phyloP scores from a whole-genome alignment of 1,284 basidiomycete species.

The Moesziomyces antarcticus region DNA sequence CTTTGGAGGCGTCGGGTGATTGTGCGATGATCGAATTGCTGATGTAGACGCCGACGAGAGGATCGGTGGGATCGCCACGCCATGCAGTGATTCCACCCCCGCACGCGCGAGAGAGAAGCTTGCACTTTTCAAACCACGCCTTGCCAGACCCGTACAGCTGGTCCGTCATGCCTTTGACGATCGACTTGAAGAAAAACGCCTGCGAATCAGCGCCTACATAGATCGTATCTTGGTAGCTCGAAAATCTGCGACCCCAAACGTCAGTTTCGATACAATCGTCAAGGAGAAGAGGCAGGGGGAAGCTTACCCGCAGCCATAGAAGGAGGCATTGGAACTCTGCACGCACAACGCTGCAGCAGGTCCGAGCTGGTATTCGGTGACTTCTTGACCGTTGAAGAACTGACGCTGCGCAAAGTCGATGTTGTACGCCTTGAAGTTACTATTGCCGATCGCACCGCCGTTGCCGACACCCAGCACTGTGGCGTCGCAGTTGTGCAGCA shows the following conservation, averaged over 20 bases:
- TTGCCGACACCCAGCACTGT: constrained; percentile 26
- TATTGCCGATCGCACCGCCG: constrained; percentile 2
- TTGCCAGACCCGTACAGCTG: constrained; percentile 34
- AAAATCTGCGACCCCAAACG: constrained; percentile 4
- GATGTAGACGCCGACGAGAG: constrained; percentile 24
- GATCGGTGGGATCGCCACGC: constrained; percentile 29
- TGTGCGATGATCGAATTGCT: constrained; percentile 25
- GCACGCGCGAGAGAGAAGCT: constrained; percentile 25
- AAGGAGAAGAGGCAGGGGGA: not conserved
- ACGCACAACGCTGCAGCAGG: constrained; percentile 37
- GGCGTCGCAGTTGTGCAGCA: constrained; percentile 29
- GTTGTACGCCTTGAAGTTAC: constrained; percentile 46
- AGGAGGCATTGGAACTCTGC: constrained; percentile 19
- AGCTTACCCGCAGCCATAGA: constrained; percentile 21
- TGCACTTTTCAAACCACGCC: constrained; percentile 39
- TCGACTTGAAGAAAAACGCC: constrained; percentile 26
- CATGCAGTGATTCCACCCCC: constrained; percentile 41
- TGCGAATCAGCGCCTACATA: constrained; percentile 10
- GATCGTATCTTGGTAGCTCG: constrained; percentile 39
- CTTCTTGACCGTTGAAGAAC: constrained; percentile 11
- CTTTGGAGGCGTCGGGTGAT: constrained; percentile 14
- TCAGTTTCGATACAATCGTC: not conserved
- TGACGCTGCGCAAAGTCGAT: constrained; percentile 36
- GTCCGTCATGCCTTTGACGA: constrained; percentile 40
- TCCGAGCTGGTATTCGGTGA: constrained; percentile 32